Base-by-base conservation (phyloP, 2,329 filamentous ascomycete species). In the Apiospora marii region DNA sequence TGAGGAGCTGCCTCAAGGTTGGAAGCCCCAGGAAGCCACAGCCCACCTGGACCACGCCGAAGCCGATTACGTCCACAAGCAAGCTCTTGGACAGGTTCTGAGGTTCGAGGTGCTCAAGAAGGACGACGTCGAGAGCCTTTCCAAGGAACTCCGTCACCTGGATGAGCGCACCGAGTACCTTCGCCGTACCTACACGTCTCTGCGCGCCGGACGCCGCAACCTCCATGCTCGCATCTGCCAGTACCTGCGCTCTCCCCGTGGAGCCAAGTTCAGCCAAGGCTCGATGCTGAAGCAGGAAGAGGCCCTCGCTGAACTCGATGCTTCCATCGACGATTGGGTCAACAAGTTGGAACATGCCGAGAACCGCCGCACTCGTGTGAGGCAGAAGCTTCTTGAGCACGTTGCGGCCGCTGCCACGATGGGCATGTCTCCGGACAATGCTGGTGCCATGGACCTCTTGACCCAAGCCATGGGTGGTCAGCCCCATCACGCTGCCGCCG, bases 331-430 rank as follows among this genome's bases (percentile, higher is more conserved):
- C 77, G 92, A 94, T 79, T 95, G 93, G 92, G 90, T 93, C 68
- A 86, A 84, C 76, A 95, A 95, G 83, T 88, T 95, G n/a, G 93
- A 95, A 79, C 89, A 92, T 74, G 92, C 93, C 13, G 93, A 96
- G 81, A 94, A 95, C 79, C 87, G 93, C 78, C 90, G 93, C 53
- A 92, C 91, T 22, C 88, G 92, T 8, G 90, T 96, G 64, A 89
- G 93, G 49, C 93, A 95, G 80, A 96, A 95, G 85, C 85, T 96
- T 16, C 87, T 96, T 4, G 93, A 96, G 82, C 93, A 96, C 78
- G 91, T 95, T 70, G 93, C 93, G 67, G 93, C 92, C 22, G 92
- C 93, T 2, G 84, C 89, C 70, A 89, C 89, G 8, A 84, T 92
- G 16, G 81, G 84, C 44, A 68, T 79, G 22, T 76, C 79, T 16